Base-by-base conservation (phyloP, 2,329 filamentous ascomycete species). In the Graphilbum fragrans region DNA sequence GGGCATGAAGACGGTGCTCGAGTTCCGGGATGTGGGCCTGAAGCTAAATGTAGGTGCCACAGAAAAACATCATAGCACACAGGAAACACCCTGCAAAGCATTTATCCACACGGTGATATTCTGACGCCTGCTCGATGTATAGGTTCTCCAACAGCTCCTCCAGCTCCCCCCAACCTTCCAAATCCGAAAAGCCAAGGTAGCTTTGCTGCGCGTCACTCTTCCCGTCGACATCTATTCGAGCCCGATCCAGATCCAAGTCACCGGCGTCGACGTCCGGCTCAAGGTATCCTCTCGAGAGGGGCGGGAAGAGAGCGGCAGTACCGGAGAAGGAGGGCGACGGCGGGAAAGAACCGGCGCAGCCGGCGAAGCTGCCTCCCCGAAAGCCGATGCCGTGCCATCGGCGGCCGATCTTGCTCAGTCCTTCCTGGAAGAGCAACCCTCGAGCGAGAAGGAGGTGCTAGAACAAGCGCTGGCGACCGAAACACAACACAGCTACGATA, bases 141-240 rank as follows among this genome's bases (percentile, higher is more conserved):
- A 94, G 86, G 92, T 90, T 76, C 71, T 94, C 42, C 73, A 86
- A 46, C 70, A 73, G 37, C 61, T 90, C 18, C 67, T 94, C 5
- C 74, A 81, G 51, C 74, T 95, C 3, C 88, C 88, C 1, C 63
- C 79, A 1, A 74, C 75, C 6, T 74, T 92, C 54, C 70, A 74
- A 46, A 66, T 95, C 12, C 72, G 76, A 40, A 80, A 77, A 55
- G 88, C 90, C 43, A 80, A 78, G 49, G 77, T 94, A 40, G 65
- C 82, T 3, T 68, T 82, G 7, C 73, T 96, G 20, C 82, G 83
- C 53, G 66, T 95, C 41, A 93, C 82, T 8, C 72, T 96, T 39
- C 86, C 90, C 12, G 80, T 92, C 56, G 86, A 95, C 59, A 80
- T 95, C 49, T 87, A 88, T 58, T 82, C 78, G 41, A 88, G 82